Evolutionary conservation across 768 basidiomycete genomes (phyloP), one percentile per base, ranked within the genome.

Genomic region (Amanita polypyramis): DNA sequence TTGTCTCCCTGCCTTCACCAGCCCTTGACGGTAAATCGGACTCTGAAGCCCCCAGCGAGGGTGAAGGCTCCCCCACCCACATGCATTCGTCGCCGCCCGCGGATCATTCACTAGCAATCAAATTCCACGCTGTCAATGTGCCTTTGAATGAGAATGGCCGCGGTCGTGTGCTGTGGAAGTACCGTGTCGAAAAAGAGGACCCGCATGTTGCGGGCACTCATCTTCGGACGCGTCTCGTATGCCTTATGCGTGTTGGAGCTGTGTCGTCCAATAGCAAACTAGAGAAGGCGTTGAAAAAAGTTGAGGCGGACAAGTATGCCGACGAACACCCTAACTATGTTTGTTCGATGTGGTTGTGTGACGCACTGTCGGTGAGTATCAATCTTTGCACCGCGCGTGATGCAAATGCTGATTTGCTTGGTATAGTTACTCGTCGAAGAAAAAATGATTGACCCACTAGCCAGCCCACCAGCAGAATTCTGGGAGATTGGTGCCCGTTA

Each of bases 401-500:
- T 39, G 14, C 14, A 14, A 3, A 14, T 12, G 4, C 9, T 47
- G 35, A 30, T 19, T 36, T 34, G 23, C 14, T 32, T 29, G 25
- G 25, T 27, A 39, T 42, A 49, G 47, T 30, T 49, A 20, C 39
- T 49, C 19, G 40, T 49, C 3, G 39, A 49, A 19, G 39, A 49
- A 15, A 49, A 42, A 23, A 39, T 49, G 5, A 32, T 49, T 2
- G 39, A 34, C 21, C 39, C 47, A 6, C 29, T 49, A 9, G 20
- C 47, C 17, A 21, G 39, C 14, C 21, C 47, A 15, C 47, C 47
- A 12, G 29, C 27, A 6, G 47, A 49, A 5, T 42, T 49, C 32
- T 49, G 47, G 47, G 39, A 49, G 33, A 33, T 40, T 5, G 47
- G 47, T 32, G 47, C 39, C 9, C 47, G 32, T 15, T 49, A 49